Base-by-base conservation (phyloP, 495 filamentous ascomycete genomes). In the Penicillium desertorum region DNA sequence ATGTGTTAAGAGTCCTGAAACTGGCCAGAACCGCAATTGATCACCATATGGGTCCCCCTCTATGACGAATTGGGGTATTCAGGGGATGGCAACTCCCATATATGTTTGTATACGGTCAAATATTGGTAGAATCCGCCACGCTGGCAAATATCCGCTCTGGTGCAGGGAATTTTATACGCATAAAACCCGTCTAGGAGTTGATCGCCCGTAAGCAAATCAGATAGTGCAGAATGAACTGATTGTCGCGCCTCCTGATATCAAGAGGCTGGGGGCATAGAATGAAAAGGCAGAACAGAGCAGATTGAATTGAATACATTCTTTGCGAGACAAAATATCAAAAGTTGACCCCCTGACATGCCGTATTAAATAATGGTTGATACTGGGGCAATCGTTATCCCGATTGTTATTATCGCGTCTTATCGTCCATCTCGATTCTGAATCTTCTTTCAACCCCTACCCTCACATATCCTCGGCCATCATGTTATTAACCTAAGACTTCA, bases 341-440 rank as follows among this genome's bases (percentile, higher is more conserved):
- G 45, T 17, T 17, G 45, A 47, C 45, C 45, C 45, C 25, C 44
- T 30, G 16, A 32, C 45, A 48, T 48, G 17, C 45, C 45, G 23
- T 29, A 47, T 30, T 30, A 47, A 47, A 47, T 47, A 29, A 47
- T 47, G n/a, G 45, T 19, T 22, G 45, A 48, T 48, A 48, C 36
- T 53, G 51, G 37, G 51, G 51, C 37, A 53, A 53, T 53, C 39
- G 51, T 53, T 53, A 53, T 53, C 51, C 51, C 37, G 39, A 53
- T 43, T 53, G 51, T 53, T 43, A 53, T 53, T 53, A 53, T 53
- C 51, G 47, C 32, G 37, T 43, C 51, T 53, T 53, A 53, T 53
- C 51, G 48, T 51, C 32, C 32, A 23, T n/a, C 34, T 51, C 48
- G 43, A 53, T 53, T 53, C 51, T 53, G 39, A 27, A 53, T 53